Evolutionary conservation across 31 red algal species (phyloP).

Genomic region (Endocladia muricata): DNA sequence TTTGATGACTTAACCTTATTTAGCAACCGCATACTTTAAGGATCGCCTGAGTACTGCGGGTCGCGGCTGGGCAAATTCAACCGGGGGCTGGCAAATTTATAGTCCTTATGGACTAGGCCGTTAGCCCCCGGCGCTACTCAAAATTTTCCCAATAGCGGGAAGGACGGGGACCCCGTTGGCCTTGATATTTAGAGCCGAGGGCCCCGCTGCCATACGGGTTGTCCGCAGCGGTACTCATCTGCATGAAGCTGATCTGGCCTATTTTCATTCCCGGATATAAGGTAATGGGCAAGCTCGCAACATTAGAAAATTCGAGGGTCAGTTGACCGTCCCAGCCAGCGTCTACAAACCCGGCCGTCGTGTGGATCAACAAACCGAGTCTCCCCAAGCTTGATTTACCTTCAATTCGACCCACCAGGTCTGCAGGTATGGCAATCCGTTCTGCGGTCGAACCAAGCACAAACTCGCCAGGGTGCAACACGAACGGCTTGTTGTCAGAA

Average conservation of each 20-base stretch:
- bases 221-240: neutral
- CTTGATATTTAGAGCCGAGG: neutral
- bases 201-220: neutral
- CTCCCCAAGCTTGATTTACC: neutral
- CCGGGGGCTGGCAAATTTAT: too few species aligned
- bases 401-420: neutral
- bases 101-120: neutral
- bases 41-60: too few species aligned
- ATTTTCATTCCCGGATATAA: neutral
- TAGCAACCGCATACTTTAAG: too few species aligned
- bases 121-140: too few species aligned
- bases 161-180: neutral
- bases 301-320: neutral
- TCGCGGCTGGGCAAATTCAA: too few species aligned
- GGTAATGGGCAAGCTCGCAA: neutral
- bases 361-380: neutral
- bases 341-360: neutral
- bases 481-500: neutral
- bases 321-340: neutral
- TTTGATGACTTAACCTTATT: too few species aligned
- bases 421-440: neutral
- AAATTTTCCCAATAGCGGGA: too few species aligned
- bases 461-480: neutral
- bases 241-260: neutral
- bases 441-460: neutral